Evolutionary conservation across 495 filamentous ascomycete genomes (phyloP).

Genomic region (Xylaria nigripes): DNA sequence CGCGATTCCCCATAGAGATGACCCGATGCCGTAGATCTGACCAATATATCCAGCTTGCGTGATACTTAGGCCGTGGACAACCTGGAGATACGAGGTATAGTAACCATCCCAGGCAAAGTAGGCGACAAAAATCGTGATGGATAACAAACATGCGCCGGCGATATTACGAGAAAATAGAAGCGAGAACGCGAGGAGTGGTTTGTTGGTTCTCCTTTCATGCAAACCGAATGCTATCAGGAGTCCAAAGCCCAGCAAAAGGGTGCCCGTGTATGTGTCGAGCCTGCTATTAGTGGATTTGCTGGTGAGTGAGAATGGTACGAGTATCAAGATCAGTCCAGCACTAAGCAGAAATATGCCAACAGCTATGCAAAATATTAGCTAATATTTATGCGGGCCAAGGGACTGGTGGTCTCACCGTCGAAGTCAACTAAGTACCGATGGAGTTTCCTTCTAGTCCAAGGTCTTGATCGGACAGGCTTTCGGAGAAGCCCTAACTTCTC

Average conservation of each 20-base stretch:
- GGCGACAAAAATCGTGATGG: constrained; percentile 49
- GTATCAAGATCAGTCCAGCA: constrained; percentile 52
- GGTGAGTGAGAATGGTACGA: constrained; percentile 51
- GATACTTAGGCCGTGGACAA: constrained; percentile 55
- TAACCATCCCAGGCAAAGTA: constrained; percentile 63
- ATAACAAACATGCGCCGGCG: constrained; percentile 51
- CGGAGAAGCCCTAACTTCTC: constrained; percentile 43
- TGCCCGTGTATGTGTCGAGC: constrained; percentile 35
- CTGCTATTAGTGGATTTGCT: constrained; percentile 15
- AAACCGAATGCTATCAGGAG: constrained; percentile 50
- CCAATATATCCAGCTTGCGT: constrained; percentile 53
- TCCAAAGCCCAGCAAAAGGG: constrained; percentile 49
- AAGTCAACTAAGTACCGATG: constrained; percentile 52
- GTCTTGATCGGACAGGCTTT: constrained; percentile 38
- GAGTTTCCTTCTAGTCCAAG: constrained; percentile 35
- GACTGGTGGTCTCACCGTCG: constrained; percentile 38
- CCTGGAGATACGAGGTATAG: constrained; percentile 61
- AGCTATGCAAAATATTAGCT: constrained; percentile 20
- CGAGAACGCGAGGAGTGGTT: constrained; percentile 52
- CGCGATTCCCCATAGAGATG: constrained; percentile 52
- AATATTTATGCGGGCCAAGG: background rate
- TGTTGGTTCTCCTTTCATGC: constrained; percentile 50
- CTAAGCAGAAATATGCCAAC: constrained; percentile 51
- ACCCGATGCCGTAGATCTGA: constrained; percentile 63
- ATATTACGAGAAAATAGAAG: constrained; percentile 58